Conservation (phyloP, 2,329 filamentous ascomycete species). For the Reticulascus tulasneorum region DNA sequence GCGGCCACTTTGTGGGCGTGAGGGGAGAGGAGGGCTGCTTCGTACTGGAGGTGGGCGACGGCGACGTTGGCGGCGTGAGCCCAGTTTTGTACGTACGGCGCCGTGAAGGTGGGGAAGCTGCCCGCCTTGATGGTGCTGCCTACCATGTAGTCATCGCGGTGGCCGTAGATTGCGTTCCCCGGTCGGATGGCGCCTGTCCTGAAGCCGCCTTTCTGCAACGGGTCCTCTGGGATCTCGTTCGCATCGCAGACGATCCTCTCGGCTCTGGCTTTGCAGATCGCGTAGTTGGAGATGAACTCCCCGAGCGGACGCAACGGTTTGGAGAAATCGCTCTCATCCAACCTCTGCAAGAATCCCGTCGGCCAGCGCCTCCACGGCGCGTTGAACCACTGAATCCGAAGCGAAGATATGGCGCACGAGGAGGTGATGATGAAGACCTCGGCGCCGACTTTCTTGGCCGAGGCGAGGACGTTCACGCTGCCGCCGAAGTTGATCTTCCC, state of each 20-base stretch:
- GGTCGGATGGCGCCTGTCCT: conserved; percentile 52
- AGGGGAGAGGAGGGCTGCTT: conserved; percentile 42
- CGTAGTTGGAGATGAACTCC: conserved; percentile 47
- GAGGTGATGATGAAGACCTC: conserved; percentile 51
- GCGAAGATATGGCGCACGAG: conserved; percentile 38
- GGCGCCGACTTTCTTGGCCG: conserved; percentile 41
- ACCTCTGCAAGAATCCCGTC: conserved; percentile 36
- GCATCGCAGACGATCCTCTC: conserved; percentile 46
- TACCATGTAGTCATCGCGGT: conserved; percentile 37
- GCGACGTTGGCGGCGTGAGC: conserved; percentile 49
- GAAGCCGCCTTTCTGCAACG: conserved; percentile 27
- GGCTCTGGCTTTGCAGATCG: conserved; percentile 45
- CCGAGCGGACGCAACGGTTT: conserved; percentile 32
- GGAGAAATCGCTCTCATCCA: conserved; percentile 41
- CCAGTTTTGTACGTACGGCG: conserved; percentile 44
- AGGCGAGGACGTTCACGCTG: conserved; percentile 43
- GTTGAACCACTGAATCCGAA: conserved; percentile 37
- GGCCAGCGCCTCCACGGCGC: conserved; percentile 38
- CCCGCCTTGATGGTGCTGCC: conserved; percentile 33
- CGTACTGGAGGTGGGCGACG: conserved; percentile 49
- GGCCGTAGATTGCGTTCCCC: conserved; percentile 49
- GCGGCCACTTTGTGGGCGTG: conserved; percentile 34
- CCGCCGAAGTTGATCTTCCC: conserved; percentile 47
- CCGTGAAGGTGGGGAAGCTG: conserved; percentile 37
- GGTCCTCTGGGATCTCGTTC: conserved; percentile 21